Evolutionary conservation across 2,329 filamentous ascomycete genomes (phyloP), one percentile per base, ranked within the genome.

Genomic region (Ceratocystis cacaofunesta): DNA sequence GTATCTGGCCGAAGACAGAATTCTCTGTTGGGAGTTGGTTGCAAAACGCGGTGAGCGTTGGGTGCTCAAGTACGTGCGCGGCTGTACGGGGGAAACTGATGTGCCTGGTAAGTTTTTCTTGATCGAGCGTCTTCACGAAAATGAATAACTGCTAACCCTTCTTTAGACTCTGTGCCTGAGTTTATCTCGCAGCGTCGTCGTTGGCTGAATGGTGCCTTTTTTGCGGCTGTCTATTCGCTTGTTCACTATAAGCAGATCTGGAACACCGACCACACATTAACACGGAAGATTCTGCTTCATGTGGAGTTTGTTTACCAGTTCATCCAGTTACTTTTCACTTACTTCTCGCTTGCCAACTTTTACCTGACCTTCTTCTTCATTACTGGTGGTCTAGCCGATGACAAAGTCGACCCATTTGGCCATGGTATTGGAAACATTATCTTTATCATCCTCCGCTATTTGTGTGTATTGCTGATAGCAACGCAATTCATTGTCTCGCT

Each of bases 301-400:
- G 85, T 97, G 70, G 94, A 99, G 74, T 96, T 96, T 73, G 75
- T 96, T 70, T 99, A 99, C 75, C 94, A 99, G 74, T 87, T 95
- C 73, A 82, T 97, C 70, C 89, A 91, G 72, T 84, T 99, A 15
- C 75, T 95, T 68, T 99, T 99, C 78, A 99, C 94, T 58, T 99
- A 90, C 79, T 97, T 99, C 79, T 96, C 92, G 10, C 85, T 99
- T 50, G 92, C 92, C 75, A 99, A 99, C 79, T 99, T 97, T 80
- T 99, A 97, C 75, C 85, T 99, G 63, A 95, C 92, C 66, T 99
- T 99, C 78, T 99, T 92, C 82, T 99, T 99, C 78, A 87, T 99
- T 70, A 91, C 91, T 25, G 94, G 94, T 55, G 95, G 92, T 50
- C 81, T 99, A 17, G 83, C 88, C 0, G 90, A 97, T 71, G 78